A percentile compares a stretch with the other conserved stretches of the same genome.
phyloP scores from a whole-genome alignment of 1,284 basidiomycete species.

The Sparassis latifolia region DNA sequence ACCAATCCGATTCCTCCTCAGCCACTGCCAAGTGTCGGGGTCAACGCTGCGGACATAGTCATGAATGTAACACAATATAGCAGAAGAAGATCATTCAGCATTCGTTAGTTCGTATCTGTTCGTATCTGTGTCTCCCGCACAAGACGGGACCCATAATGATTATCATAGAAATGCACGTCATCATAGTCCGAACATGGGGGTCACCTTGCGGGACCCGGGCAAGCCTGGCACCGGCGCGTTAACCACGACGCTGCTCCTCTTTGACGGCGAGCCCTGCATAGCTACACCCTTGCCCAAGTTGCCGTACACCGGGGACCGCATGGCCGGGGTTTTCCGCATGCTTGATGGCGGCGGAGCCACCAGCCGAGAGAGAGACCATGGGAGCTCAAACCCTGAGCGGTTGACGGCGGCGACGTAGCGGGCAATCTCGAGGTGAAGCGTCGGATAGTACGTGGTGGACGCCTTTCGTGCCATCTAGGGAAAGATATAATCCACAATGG shows the following conservation, averaged over 20 bases:
- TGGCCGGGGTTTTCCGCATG: constrained; percentile 35
- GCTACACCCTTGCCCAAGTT: constrained; percentile 1
- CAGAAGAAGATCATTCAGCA: too few relatives aligned
- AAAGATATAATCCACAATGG: background rate
- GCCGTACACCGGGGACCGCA: constrained; percentile 3
- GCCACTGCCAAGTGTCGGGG: too few relatives aligned
- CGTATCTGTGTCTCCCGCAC: too few relatives aligned
- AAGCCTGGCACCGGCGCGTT: constrained; percentile 5
- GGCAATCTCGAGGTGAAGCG: constrained; percentile 85
- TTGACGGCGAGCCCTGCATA: constrained; percentile 8
- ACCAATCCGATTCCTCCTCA: too few relatives aligned
- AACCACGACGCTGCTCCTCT: constrained; percentile 1
- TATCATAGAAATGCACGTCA: too few relatives aligned
- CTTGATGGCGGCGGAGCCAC: constrained; percentile 61
- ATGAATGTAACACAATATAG: too few relatives aligned
- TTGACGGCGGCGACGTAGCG: constrained; percentile 69
- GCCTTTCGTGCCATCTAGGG: constrained; percentile 85
- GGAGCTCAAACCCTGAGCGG: constrained; percentile 64
- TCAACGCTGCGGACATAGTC: too few relatives aligned
- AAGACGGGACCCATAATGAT: too few relatives aligned
- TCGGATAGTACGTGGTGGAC: constrained; percentile 88
- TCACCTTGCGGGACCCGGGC: constrained; percentile 12
- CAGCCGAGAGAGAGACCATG: constrained; percentile 66
- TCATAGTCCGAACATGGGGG: constrained; percentile 16
- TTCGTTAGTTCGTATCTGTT: too few relatives aligned